Percentiles rank a stretch among this genome's conserved stretches.
These are phyloP conservation scores for Ophiostoma tasmaniense DNA, from an alignment of 2,329 filamentous ascomycete species.

Conservation along the genomic window DNA sequence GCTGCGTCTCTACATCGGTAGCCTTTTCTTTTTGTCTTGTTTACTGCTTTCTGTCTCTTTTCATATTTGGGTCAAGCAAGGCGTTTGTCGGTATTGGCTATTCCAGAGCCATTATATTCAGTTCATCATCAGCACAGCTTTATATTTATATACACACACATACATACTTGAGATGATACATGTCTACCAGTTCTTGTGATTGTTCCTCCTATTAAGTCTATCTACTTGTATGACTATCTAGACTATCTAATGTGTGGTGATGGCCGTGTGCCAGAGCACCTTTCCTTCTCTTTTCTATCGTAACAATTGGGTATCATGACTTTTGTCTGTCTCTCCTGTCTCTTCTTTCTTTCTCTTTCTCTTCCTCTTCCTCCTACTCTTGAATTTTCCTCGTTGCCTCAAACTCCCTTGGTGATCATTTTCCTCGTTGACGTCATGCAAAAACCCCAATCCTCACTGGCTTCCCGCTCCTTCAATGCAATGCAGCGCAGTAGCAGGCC, in stretches of 20 bases:
- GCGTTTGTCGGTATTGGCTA: neutral
- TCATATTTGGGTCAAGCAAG: neutral
- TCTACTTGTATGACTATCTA: constrained; percentile 2
- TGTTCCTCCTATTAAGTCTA: constrained; percentile 6
- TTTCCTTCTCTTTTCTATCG: neutral
- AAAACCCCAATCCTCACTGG: neutral
- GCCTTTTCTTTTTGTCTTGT: neutral
- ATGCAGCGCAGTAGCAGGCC: neutral
- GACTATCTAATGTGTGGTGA: neutral
- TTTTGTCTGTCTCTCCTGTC: neutral
- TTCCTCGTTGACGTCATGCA: neutral
- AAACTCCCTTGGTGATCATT: neutral
- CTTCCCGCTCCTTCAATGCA: constrained; percentile 4
- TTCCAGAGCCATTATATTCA: neutral
- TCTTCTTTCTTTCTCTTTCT: neutral
- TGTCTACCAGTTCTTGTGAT: neutral
- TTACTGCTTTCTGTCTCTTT: neutral
- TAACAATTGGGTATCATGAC: neutral
- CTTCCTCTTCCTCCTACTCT: neutral
- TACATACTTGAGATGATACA: too few species aligned
- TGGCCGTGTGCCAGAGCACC: neutral
- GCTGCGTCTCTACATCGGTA: neutral
- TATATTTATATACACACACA: neutral
- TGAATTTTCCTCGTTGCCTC: neutral
- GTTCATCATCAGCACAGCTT: neutral